Base-by-base conservation (phyloP, 2,329 filamentous ascomycete genomes). In the Laburnicola sp. region DNA sequence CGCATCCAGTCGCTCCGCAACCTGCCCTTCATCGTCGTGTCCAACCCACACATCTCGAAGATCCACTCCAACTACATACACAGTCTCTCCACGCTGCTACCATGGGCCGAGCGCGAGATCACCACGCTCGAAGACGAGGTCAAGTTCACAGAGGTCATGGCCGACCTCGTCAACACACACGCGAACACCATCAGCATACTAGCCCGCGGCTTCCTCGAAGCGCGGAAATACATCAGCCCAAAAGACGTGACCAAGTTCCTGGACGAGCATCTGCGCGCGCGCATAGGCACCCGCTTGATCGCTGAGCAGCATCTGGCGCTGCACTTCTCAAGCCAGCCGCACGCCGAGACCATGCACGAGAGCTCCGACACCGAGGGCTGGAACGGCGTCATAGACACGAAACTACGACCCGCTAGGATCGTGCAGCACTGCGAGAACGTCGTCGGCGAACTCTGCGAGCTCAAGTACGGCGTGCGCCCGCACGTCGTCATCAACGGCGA, bases 51-150 rank as follows among this genome's bases (percentile, higher is more conserved):
- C 70, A 91, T 99, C 62, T 89, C 87, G 25, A 87, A 88, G 65
- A 99, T 99, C 59, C 96, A 97, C 79, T 86, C 89, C 74, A 97
- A 97, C 75, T 99, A 99, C 73, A 80, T 96, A 38, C 92, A 97
- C 74, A 96, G 91, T 2, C 79, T 99, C 21, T 93, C 89, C 2
- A 96, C 91, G 0, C 81, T 99, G 11, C 82, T 97, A 3, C 92
- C 93, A 4, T 97, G 93, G 66, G 86, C 87, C 28, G 81, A 88
- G 68, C 79, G 82, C 50, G 81, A 82, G 50, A 91, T 95, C 55
- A 84, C 83, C 40, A 90, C 84, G 1, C 78, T 94, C 39, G 87
- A 95, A 52, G 92, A 96, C 60, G 94, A 97, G 74, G 87, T 91
- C 57, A 82, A 85, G 48, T 99, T 99, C 72, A 96, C 93, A 10